A percentile compares a stretch with the other conserved stretches of the same genome.
Evolutionary conservation across 495 filamentous ascomycete species (phyloP).

Genomic region (Aspergillus ellipticus): DNA sequence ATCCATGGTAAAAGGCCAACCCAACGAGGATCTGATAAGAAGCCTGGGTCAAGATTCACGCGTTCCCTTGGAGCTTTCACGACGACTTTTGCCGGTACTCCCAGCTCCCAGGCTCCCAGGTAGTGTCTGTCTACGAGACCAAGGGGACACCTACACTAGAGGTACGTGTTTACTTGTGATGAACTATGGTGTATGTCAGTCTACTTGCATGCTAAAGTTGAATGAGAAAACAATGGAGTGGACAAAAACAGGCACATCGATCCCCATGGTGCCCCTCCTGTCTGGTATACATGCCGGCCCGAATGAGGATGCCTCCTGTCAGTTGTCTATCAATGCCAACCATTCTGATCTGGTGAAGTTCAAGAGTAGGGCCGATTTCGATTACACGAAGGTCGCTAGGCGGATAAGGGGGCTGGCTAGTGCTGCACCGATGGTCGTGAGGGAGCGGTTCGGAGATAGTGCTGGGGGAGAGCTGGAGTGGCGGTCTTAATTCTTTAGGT

Average conservation of each 20-base stretch:
- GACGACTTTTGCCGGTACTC: not conserved
- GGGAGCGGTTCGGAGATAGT: no score
- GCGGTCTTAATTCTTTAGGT: no score
- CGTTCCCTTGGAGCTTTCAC: not conserved
- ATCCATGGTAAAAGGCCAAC: not conserved
- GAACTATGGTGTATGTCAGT: not conserved
- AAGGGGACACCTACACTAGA: not conserved
- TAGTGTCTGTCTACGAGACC: not conserved
- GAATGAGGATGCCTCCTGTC: not conserved
- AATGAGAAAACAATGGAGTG: not conserved
- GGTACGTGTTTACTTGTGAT: not conserved
- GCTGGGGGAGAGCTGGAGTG: no score
- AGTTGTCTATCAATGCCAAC: not conserved
- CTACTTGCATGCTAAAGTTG: not conserved
- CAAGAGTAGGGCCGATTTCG: not conserved
- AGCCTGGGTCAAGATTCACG: not conserved
- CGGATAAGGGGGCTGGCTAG: no score
- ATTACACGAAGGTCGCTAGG: not conserved
- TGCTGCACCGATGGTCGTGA: no score
- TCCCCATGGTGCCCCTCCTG: no score
- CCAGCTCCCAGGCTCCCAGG: not conserved
- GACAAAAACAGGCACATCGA: no score
- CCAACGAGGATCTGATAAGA: not conserved
- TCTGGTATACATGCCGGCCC: not conserved
- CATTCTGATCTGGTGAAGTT: not conserved